Base-by-base conservation (phyloP, 768 basidiomycete genomes). In the Candolleomyces efflorescens region DNA sequence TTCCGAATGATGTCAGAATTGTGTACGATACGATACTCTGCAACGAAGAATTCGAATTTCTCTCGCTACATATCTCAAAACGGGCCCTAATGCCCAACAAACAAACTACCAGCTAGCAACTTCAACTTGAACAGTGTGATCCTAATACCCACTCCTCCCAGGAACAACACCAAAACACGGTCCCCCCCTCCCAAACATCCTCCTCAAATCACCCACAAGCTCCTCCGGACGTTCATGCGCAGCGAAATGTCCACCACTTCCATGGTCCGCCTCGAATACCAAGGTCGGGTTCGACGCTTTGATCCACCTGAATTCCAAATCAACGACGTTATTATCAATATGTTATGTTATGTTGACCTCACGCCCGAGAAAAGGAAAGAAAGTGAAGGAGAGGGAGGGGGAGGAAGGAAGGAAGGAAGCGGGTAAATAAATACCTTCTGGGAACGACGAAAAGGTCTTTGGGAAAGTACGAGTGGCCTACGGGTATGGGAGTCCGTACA, bases 391-490 rank as follows among this genome's bases (percentile, higher is more conserved):
- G n/a, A n/a, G n/a, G n/a, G n/a, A n/a, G n/a, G n/a, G n/a, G n/a
- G 37, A 51, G 18, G 37, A 15, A 39, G 23, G 20, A 10, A 44
- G n/a, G 13, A 23, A n/a, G n/a, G n/a, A 38, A 17, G 6, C 32
- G 2, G 61, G 39, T 18, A 10, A 67, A 65, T 75, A 64, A 70
- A 53, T 43, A 73, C 75, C 59, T 65, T 24, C 67, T 62, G 3
- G 78, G 76, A 1, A 69, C 49, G 13, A 51, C 58, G 3, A 68
- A 13, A 0, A 81, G 1, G 45, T 85, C 84, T 41, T 75, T 76
- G 0, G 83, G 83, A 60, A 86, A 85, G 55, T 68, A 70, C 0
- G 82, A 82, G n/a, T 73, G 56, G 0, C 83, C 83, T 53, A 77
- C 64, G 2, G 82, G 83, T 45, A 81, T 1, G 61, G 60, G 3